Conservation (phyloP, 352 stramenopile species). For the Pythium aristosporum region DNA sequence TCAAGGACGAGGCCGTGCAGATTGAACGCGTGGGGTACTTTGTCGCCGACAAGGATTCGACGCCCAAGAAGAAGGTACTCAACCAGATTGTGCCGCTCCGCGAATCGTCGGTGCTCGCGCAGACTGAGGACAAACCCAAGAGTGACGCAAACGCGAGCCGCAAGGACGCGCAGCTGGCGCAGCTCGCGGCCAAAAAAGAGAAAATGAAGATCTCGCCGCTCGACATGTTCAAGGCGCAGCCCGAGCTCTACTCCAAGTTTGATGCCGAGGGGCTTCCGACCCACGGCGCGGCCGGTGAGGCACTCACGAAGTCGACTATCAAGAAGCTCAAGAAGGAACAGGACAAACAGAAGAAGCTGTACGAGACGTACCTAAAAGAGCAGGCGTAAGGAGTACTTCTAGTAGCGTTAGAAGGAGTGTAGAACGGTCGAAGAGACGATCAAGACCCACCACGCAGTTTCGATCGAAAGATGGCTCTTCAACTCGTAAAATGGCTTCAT, state of each 20-base stretch:
- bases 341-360: constrained; percentile 87
- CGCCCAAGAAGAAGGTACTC: constrained; percentile 89
- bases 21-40: constrained; percentile 99
- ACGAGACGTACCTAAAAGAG: constrained; percentile 59
- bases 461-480: no score
- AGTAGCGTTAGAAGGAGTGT: neutral
- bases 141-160: constrained; percentile 53
- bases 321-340: constrained; percentile 91
- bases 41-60: constrained; percentile 95
- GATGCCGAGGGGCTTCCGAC: constrained; percentile 74
- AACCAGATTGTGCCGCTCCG: constrained; percentile 97
- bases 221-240: constrained; percentile 80
- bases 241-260: constrained; percentile 70
- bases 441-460: no score
- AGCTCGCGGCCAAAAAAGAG: constrained; percentile 91
- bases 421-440: neutral
- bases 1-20: constrained; percentile 86
- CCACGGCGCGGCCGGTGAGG: constrained; percentile 53
- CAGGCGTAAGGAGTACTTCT: constrained; percentile 16
- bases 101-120: constrained; percentile 53
- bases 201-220: constrained; percentile 89
- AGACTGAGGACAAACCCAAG: constrained; percentile 54
- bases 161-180: constrained; percentile 79
- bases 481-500: no score
- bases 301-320: constrained; percentile 75